Evolutionary conservation across 2,329 filamentous ascomycete genomes (phyloP).

Genomic region (Nemania sp.): DNA sequence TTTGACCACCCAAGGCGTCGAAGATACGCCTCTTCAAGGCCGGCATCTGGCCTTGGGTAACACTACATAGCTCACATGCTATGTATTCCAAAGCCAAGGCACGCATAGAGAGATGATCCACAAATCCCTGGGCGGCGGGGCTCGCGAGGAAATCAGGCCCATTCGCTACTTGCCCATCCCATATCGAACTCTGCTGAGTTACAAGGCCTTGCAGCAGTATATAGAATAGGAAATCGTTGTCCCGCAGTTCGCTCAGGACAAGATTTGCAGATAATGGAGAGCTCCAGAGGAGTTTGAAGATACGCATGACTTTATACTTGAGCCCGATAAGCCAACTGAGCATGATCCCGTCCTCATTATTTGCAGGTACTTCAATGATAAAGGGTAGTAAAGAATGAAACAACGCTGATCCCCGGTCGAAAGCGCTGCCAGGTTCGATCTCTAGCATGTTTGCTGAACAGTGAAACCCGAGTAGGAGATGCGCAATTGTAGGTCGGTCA

Average conservation of each 20-base stretch:
- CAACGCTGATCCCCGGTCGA: constrained; percentile 73
- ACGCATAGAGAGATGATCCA: constrained; percentile 78
- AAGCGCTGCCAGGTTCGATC: constrained; percentile 69
- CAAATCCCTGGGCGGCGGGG: constrained; percentile 69
- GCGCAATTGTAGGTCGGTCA: constrained; percentile 82
- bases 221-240: constrained; percentile 78
- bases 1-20: constrained; percentile 77
- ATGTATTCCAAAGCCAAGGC: constrained; percentile 83
- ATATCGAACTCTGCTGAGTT: constrained; percentile 70
- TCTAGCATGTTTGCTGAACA: constrained; percentile 74
- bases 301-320: constrained; percentile 70
- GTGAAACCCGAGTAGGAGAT: constrained; percentile 85
- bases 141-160: constrained; percentile 71
- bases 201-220: constrained; percentile 73
- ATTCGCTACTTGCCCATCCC: constrained; percentile 70
- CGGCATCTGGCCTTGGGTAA: constrained; percentile 71
- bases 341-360: constrained; percentile 61
- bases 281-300: constrained; percentile 81
- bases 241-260: constrained; percentile 78
- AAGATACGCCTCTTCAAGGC: constrained; percentile 71
- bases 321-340: constrained; percentile 70
- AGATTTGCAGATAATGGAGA: constrained; percentile 77
- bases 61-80: constrained; percentile 79
- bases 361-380: constrained; percentile 70
- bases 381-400: constrained; percentile 81